A percentile compares a stretch with the other conserved stretches of the same genome.
Conservation (phyloP, 306 rosid genomes). For the Inga laurina region DNA sequence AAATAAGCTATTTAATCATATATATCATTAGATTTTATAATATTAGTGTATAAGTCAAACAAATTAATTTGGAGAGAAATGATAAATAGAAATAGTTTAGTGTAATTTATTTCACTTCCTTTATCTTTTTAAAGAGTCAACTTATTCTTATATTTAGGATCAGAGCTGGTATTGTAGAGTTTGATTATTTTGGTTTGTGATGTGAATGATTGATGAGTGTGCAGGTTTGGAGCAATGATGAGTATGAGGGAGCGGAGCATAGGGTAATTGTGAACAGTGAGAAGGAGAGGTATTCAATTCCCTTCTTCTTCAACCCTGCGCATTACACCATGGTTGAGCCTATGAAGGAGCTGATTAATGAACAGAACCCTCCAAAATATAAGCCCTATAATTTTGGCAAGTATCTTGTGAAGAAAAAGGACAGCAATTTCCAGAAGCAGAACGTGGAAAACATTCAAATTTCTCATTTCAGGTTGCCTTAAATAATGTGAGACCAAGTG, state of each 20-base stretch:
- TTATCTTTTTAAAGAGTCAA: too few relatives aligned
- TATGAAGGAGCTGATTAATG: conserved; percentile 41
- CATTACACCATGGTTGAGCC: conserved; percentile 61
- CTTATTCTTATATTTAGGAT: too few relatives aligned
- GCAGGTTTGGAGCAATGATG: conserved; percentile 42
- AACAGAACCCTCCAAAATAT: conserved; percentile 51
- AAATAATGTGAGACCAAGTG: not conserved
- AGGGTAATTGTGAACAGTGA: conserved; percentile 41
- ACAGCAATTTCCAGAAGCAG: conserved; percentile 51
- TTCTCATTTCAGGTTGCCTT: conserved; percentile 37
- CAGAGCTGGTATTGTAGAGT: not conserved
- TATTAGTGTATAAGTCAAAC: too few relatives aligned
- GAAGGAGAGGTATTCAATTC: conserved; percentile 53
- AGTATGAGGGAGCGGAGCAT: conserved; percentile 35
- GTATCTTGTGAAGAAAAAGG: conserved; percentile 37
- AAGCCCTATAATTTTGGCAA: conserved; percentile 59
- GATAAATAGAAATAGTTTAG: too few relatives aligned
- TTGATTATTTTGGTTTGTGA: not conserved
- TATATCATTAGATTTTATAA: too few relatives aligned
- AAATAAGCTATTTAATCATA: too few relatives aligned
- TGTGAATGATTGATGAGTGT: not conserved
- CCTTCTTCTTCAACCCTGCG: conserved; percentile 58
- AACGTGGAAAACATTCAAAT: conserved; percentile 53
- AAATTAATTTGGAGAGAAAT: too few relatives aligned
- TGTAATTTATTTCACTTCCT: too few relatives aligned